These are phyloP conservation scores for Neopestalotiopsis clavispora DNA, from an alignment of 2,329 filamentous ascomycete species.

Conservation along the genomic window DNA sequence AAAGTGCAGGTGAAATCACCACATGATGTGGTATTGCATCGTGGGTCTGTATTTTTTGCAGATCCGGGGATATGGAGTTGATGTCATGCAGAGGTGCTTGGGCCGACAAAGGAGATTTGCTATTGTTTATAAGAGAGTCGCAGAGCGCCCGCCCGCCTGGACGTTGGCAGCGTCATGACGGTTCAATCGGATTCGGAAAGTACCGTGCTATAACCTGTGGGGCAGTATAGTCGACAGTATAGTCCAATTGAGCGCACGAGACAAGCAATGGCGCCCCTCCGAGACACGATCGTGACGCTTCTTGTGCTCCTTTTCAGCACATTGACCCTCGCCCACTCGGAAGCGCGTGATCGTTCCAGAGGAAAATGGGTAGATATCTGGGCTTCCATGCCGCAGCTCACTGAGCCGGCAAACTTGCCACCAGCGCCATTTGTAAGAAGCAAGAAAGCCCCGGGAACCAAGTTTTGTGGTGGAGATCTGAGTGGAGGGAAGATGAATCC, in stretches of 20 bases:
- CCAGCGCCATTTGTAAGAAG: constrained; percentile 56
- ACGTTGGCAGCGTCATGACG: background rate
- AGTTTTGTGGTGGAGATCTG: too few species aligned
- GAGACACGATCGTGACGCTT: background rate
- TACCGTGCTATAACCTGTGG: background rate
- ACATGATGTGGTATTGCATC: background rate
- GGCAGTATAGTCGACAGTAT: constrained; percentile 5
- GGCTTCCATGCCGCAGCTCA: constrained; percentile 67
- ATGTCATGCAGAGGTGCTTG: background rate
- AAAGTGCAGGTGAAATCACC: background rate
- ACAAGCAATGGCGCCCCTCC: background rate
- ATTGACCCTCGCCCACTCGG: background rate
- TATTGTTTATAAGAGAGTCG: background rate
- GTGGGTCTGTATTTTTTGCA: background rate
- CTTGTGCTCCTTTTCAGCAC: constrained; percentile 3
- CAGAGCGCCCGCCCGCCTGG: background rate
- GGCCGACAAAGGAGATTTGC: background rate
- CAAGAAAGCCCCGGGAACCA: too few species aligned
- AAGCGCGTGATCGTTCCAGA: background rate
- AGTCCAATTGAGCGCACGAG: background rate
- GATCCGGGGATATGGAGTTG: background rate
- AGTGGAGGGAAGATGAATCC: too few species aligned
- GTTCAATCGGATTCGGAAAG: background rate
- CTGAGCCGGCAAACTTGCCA: constrained; percentile 63
- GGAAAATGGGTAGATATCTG: constrained; percentile 66